phyloP scores from a whole-genome alignment of 2,329 filamentous ascomycete genomes.

The Rhynchosporium agropyri region DNA sequence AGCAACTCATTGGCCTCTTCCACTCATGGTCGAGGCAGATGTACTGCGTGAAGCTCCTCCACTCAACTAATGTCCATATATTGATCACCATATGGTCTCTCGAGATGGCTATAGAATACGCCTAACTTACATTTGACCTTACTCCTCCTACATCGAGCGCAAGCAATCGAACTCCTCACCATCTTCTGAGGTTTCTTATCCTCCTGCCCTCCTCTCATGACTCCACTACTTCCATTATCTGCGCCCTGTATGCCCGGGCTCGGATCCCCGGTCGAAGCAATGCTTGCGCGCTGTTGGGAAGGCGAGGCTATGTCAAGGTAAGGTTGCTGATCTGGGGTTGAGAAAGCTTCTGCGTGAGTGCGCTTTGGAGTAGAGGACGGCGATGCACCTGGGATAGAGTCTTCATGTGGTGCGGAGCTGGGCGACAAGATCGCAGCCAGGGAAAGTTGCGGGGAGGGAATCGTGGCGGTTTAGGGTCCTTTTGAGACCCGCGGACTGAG shows the following conservation, averaged over 20 bases:
- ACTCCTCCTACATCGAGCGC: slow-evolving; percentile 72
- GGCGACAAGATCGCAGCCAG: slow-evolving; percentile 44
- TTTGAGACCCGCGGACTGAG: slow-evolving; percentile 33
- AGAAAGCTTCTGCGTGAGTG: slow-evolving; percentile 42
- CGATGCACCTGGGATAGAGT: slow-evolving; percentile 31
- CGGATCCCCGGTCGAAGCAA: slow-evolving; percentile 33
- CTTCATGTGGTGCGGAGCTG: slow-evolving; percentile 34
- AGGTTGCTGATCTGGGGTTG: slow-evolving; percentile 31
- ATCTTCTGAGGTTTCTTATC: slow-evolving; percentile 50
- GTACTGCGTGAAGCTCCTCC: too few species aligned
- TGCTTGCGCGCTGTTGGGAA: slow-evolving; percentile 33
- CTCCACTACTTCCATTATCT: slow-evolving; percentile 37
- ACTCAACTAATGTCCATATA: background rate
- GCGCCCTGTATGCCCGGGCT: slow-evolving; percentile 33
- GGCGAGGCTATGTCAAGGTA: slow-evolving; percentile 42
- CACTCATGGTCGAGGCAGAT: background rate
- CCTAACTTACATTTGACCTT: slow-evolving; percentile 77
- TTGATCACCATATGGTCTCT: background rate
- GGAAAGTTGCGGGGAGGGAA: slow-evolving; percentile 42
- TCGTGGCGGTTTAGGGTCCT: slow-evolving; percentile 41
- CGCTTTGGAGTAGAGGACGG: slow-evolving; percentile 41
- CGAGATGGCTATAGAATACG: background rate
- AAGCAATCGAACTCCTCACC: slow-evolving; percentile 81
- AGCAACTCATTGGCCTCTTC: background rate
- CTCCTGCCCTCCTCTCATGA: slow-evolving; percentile 44